phyloP scores from a whole-genome alignment of 2,329 filamentous ascomycete species.

The Cordyceps cicadae region DNA sequence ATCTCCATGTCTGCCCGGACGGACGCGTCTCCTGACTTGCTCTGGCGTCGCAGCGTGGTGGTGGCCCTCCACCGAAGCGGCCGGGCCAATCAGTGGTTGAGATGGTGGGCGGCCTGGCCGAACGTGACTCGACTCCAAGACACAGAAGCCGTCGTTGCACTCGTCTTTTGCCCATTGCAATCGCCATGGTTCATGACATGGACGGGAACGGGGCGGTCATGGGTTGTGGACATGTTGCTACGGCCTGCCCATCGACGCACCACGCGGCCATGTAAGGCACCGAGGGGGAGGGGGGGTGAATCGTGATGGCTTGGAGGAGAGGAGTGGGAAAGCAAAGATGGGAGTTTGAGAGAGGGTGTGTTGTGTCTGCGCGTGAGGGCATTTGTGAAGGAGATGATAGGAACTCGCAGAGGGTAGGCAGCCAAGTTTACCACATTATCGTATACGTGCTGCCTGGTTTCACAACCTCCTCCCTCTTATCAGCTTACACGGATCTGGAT shows the following conservation, averaged over 20 bases:
- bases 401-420: not conserved
- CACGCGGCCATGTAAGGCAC: constrained; percentile 26
- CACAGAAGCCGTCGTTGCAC: constrained; percentile 24
- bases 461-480: not conserved
- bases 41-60: constrained; percentile 13
- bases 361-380: not conserved
- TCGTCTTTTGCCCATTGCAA: constrained; percentile 3
- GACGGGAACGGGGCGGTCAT: constrained; percentile 20
- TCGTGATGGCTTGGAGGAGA: not conserved
- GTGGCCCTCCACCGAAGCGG: constrained; percentile 12
- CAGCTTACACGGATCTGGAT: not conserved
- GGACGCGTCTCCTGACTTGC: constrained; percentile 10
- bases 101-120: constrained; percentile 20
- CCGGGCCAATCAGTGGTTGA: constrained; percentile 15
- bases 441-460: not conserved
- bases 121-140: constrained; percentile 32
- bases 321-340: not conserved
- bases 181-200: constrained; percentile 20
- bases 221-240: constrained; percentile 14
- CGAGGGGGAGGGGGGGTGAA: not conserved
- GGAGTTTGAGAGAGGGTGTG: not conserved
- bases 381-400: not conserved
- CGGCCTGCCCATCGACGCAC: constrained; percentile 12
- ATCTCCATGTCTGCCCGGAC: not conserved
- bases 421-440: not conserved